Evolutionary conservation across 176 grass and related monocot genomes (phyloP).

Genomic region (Eragrostis curvula): DNA sequence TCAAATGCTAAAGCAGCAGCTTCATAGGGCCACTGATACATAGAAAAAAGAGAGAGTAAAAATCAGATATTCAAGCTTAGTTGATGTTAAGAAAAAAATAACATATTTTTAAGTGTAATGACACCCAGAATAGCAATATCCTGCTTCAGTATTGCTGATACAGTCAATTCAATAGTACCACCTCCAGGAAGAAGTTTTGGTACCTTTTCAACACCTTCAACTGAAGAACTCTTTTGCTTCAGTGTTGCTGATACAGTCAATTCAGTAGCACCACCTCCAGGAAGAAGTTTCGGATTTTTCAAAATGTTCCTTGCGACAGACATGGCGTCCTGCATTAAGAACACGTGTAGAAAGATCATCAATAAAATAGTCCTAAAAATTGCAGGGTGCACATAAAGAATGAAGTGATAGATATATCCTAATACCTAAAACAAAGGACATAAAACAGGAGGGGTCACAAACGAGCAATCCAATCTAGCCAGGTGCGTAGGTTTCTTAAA

Average conservation of each 20-base stretch:
- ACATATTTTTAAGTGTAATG: no score
- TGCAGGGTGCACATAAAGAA: not conserved
- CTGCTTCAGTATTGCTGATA: no score
- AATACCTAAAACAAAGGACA: not conserved
- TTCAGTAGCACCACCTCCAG: conserved; percentile 93
- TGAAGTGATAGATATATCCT: not conserved
- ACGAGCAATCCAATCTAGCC: not conserved
- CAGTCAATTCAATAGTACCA: no score
- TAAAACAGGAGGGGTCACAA: not conserved
- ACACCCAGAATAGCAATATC: not conserved
- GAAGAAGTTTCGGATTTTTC: conserved; percentile 94
- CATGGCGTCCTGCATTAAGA: conserved; percentile 77
- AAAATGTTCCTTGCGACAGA: conserved; percentile 93
- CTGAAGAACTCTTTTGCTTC: conserved; percentile 89
- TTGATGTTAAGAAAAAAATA: no score
- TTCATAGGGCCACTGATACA: conserved; percentile 96
- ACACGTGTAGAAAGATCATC: not conserved
- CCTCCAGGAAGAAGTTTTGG: no score
- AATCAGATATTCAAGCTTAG: not conserved
- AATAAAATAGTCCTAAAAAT: not conserved
- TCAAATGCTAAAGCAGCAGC: conserved; percentile 98
- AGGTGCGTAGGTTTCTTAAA: not conserved
- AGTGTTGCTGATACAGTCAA: conserved; percentile 86
- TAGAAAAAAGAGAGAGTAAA: conserved; percentile 41
- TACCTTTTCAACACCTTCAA: conserved; percentile 99